phyloP scores from a whole-genome alignment of 164 flowering plant genomes.

The Liriodendron chinense region DNA sequence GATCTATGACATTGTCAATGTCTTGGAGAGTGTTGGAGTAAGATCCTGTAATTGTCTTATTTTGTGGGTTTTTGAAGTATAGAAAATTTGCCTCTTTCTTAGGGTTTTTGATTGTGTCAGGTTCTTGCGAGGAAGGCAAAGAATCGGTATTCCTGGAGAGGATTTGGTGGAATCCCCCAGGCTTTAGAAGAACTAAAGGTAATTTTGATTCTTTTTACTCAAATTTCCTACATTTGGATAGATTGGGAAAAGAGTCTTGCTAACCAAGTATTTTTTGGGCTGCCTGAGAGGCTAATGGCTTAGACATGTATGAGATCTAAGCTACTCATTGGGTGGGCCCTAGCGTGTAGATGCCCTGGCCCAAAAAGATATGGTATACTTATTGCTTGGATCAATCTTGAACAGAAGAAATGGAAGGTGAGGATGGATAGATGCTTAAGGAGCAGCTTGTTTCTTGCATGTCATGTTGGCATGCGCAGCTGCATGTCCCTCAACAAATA shows the following conservation, averaged over 20 bases:
- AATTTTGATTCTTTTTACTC: neutral
- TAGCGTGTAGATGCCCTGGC: too few relatives aligned
- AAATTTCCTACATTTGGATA: neutral
- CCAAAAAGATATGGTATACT: too few relatives aligned
- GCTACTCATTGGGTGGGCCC: too few relatives aligned
- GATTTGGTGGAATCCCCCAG: conserved; percentile 67
- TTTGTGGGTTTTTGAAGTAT: neutral
- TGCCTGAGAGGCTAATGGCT: neutral
- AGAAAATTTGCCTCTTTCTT: neutral
- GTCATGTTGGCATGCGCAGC: too few relatives aligned
- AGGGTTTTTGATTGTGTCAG: conserved; percentile 27
- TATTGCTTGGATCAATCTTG: too few relatives aligned
- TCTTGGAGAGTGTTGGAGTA: conserved; percentile 93
- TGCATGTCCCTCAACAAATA: too few relatives aligned
- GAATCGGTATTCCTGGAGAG: conserved; percentile 86
- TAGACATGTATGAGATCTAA: too few relatives aligned
- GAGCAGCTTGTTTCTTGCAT: too few relatives aligned
- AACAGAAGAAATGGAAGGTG: too few relatives aligned
- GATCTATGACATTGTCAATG: conserved; percentile 96
- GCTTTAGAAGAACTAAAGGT: conserved; percentile 73
- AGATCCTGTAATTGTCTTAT: conserved; percentile 14
- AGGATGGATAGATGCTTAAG: too few relatives aligned
- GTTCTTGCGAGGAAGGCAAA: conserved; percentile 80
- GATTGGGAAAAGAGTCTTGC: neutral
- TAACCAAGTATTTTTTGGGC: neutral